These are phyloP conservation scores for Xylariaceae sp. DNA, from an alignment of 2,329 filamentous ascomycete species.

Conservation along the genomic window DNA sequence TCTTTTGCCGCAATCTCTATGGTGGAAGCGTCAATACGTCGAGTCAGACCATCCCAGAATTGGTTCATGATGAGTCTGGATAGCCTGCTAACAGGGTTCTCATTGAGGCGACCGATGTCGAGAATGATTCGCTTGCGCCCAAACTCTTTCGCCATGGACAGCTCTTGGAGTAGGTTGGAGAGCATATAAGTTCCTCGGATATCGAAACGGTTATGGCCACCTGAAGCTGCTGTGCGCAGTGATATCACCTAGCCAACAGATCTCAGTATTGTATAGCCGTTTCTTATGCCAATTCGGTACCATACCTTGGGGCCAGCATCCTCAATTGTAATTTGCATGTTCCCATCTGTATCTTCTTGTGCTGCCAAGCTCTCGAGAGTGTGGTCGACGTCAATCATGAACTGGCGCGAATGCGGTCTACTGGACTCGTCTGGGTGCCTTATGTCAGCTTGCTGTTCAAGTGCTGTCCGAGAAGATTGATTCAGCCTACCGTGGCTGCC, in stretches of 20 bases:
- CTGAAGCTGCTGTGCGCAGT: constrained; percentile 79
- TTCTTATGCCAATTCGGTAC: constrained; percentile 27
- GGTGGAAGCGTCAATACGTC: constrained; percentile 82
- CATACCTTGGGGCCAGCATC: constrained; percentile 81
- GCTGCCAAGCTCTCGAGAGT: constrained; percentile 75
- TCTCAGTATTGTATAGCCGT: constrained; percentile 4
- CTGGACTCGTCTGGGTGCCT: constrained; percentile 63
- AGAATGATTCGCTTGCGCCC: constrained; percentile 86
- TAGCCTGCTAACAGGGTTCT: constrained; percentile 89
- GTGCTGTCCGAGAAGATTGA: neutral
- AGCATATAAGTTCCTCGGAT: constrained; percentile 96
- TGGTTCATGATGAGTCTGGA: constrained; percentile 81
- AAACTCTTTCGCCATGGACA: constrained; percentile 87
- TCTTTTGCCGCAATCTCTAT: constrained; percentile 84
- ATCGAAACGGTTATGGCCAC: constrained; percentile 82
- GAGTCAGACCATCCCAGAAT: constrained; percentile 90
- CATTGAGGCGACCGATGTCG: constrained; percentile 85
- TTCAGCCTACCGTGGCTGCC: constrained; percentile 50
- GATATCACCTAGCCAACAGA: constrained; percentile 61
- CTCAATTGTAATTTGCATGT: constrained; percentile 97
- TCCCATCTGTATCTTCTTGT: constrained; percentile 88
- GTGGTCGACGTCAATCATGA: constrained; percentile 80
- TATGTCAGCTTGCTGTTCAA: constrained; percentile 1
- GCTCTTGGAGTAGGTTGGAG: constrained; percentile 91
- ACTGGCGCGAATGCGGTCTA: constrained; percentile 63